Percentiles rank a stretch among this genome's conserved stretches.
Evolutionary conservation across 2,329 filamentous ascomycete species (phyloP).

Genomic region (Fusarium sp.): DNA sequence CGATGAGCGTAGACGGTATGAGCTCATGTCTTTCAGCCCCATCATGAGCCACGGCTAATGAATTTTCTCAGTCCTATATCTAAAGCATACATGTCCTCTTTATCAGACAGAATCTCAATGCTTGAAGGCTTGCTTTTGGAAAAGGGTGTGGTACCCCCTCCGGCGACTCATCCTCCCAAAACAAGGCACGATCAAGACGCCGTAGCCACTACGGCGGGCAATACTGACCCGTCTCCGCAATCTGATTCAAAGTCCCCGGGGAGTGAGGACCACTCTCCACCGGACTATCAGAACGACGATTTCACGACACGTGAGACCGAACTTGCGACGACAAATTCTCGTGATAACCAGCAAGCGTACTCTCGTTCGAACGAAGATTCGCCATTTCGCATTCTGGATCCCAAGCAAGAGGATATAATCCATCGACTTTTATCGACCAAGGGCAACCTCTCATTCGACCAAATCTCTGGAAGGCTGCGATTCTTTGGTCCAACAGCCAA

Average conservation of each 20-base stretch:
- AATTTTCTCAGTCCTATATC: conserved; percentile 57
- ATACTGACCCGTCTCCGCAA: conserved; percentile 7
- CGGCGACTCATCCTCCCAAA: conserved; percentile 61
- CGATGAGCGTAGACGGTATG: conserved; percentile 62
- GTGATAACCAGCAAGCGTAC: conserved; percentile 31
- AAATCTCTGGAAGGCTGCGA: conserved; percentile 57
- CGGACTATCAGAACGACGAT: conserved; percentile 47
- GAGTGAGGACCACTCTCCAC: conserved; percentile 42
- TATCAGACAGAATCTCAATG: conserved; percentile 61
- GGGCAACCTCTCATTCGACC: conserved; percentile 60
- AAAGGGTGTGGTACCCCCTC: conserved; percentile 57
- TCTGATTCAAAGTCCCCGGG: conserved; percentile 22
- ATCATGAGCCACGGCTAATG: background rate
- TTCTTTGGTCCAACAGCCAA: conserved; percentile 64
- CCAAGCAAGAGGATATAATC: conserved; percentile 57
- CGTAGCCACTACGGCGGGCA: background rate
- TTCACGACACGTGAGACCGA: conserved; percentile 40
- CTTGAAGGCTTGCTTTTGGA: conserved; percentile 61
- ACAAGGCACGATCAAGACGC: conserved; percentile 53
- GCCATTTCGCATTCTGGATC: conserved; percentile 48
- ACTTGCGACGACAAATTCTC: conserved; percentile 28
- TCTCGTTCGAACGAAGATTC: conserved; percentile 43
- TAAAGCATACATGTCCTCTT: conserved; percentile 64
- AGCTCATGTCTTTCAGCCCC: background rate
- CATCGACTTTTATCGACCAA: conserved; percentile 58